These are phyloP conservation scores for Juncus inflexus DNA, from an alignment of 176 grass and related monocot genomes.

Conservation along the genomic window DNA sequence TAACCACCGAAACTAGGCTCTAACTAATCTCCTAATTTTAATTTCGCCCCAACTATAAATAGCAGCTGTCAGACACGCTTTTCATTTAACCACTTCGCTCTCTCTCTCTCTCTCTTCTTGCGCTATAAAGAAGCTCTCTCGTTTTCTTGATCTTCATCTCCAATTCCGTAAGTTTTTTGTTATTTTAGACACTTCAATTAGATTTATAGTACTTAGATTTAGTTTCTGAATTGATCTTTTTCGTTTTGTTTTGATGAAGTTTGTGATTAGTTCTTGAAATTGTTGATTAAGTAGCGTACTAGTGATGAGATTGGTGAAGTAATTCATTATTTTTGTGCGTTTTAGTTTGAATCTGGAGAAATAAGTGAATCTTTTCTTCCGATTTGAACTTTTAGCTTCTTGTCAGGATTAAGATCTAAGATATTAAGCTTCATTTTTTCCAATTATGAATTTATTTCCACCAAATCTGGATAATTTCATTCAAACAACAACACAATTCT, in stretches of 20 bases:
- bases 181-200: background rate
- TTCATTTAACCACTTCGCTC: background rate
- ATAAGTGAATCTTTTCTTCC: background rate
- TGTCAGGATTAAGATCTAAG: constrained; percentile 12
- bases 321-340: background rate
- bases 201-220: background rate
- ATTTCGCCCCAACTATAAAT: background rate
- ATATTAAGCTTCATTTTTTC: background rate
- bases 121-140: too few relatives aligned
- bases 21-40: too few relatives aligned
- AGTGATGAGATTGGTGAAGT: background rate
- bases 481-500: background rate
- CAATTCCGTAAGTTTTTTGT: constrained; percentile 5
- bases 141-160: background rate
- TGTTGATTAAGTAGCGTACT: background rate
- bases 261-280: constrained; percentile 8
- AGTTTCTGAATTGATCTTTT: background rate
- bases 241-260: background rate
- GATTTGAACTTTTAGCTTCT: background rate
- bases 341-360: background rate
- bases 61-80: background rate
- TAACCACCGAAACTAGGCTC: too few relatives aligned
- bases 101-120: background rate
- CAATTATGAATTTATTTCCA: background rate
- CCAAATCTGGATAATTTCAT: background rate